These are phyloP conservation scores for Xylariomycetidae sp. DNA, from an alignment of 2,329 filamentous ascomycete genomes.

Conservation along the genomic window DNA sequence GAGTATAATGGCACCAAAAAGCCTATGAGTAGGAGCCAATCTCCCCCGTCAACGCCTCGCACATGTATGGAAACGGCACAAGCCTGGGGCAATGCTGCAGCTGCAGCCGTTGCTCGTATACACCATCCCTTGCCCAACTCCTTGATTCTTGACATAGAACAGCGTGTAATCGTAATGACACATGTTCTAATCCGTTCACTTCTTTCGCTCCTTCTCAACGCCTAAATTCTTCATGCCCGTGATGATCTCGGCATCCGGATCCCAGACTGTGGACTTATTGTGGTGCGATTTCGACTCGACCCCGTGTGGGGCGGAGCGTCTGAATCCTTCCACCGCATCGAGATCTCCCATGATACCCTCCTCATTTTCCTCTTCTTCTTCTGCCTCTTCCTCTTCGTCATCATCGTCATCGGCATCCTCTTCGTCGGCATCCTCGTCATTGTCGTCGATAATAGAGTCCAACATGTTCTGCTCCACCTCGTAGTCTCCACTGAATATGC, in stretches of 20 bases:
- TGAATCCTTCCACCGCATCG: too few relatives aligned
- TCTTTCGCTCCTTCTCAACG: slow-evolving; percentile 34
- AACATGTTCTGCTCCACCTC: slow-evolving; percentile 37
- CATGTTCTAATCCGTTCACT: neutral
- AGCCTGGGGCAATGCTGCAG: too few relatives aligned
- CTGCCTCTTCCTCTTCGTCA: slow-evolving; percentile 30
- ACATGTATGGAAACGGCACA: too few relatives aligned
- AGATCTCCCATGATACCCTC: slow-evolving; percentile 11
- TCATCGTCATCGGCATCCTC: slow-evolving; percentile 27
- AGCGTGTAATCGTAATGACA: neutral
- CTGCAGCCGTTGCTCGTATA: too few relatives aligned
- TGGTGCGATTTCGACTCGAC: slow-evolving; percentile 7
- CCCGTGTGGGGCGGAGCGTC: slow-evolving; percentile 11
- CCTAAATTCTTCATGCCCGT: slow-evolving; percentile 52
- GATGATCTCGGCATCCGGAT: slow-evolving; percentile 51
- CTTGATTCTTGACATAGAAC: too few relatives aligned
- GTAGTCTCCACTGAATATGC: slow-evolving; percentile 36
- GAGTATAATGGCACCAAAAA: too few relatives aligned
- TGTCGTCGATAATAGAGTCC: slow-evolving; percentile 33
- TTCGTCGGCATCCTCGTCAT: slow-evolving; percentile 30
- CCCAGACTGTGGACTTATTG: slow-evolving; percentile 31
- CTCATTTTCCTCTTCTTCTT: slow-evolving; percentile 22
- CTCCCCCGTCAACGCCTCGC: too few relatives aligned
- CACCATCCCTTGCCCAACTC: too few relatives aligned
- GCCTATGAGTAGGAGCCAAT: too few relatives aligned